Conservation (phyloP, 805 yeast genomes). For the Kregervanrija delftensis region DNA sequence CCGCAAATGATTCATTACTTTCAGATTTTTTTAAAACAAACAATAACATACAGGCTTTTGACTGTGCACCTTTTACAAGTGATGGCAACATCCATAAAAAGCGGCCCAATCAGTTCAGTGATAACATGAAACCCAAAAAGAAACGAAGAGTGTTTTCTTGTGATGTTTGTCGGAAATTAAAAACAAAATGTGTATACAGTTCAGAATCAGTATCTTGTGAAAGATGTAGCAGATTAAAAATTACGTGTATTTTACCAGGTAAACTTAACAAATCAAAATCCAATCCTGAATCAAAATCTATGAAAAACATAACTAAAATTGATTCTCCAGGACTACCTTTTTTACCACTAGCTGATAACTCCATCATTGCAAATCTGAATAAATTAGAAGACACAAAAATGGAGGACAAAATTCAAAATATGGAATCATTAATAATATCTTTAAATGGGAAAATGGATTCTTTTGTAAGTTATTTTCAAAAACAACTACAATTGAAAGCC, state of each 20-base stretch:
- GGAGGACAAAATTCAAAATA: too few relatives aligned
- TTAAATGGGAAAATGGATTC: too few relatives aligned
- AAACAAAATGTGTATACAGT: conserved; percentile 52
- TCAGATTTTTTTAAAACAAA: conserved; percentile 13
- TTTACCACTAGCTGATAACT: too few relatives aligned
- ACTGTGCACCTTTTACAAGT: background rate
- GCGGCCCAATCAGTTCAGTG: background rate
- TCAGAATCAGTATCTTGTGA: conserved; percentile 39
- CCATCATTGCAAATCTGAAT: too few relatives aligned
- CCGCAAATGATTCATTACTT: conserved; percentile 17
- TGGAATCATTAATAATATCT: too few relatives aligned
- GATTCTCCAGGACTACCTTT: too few relatives aligned
- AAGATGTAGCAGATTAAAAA: conserved; percentile 40
- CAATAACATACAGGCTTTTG: conserved; percentile 6
- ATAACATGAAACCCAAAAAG: conserved; percentile 9
- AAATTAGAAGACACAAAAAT: too few relatives aligned
- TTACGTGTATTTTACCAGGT: conserved; percentile 41
- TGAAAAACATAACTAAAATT: too few relatives aligned
- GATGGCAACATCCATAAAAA: too few relatives aligned
- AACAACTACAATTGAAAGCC: background rate
- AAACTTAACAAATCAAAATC: too few relatives aligned
- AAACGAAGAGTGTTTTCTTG: conserved; percentile 34
- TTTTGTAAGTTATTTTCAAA: too few relatives aligned
- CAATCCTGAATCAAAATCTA: too few relatives aligned
- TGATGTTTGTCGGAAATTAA: conserved; percentile 44